Conservation (phyloP, 2,329 filamentous ascomycete species). For the Pseudocercospora vitis region DNA sequence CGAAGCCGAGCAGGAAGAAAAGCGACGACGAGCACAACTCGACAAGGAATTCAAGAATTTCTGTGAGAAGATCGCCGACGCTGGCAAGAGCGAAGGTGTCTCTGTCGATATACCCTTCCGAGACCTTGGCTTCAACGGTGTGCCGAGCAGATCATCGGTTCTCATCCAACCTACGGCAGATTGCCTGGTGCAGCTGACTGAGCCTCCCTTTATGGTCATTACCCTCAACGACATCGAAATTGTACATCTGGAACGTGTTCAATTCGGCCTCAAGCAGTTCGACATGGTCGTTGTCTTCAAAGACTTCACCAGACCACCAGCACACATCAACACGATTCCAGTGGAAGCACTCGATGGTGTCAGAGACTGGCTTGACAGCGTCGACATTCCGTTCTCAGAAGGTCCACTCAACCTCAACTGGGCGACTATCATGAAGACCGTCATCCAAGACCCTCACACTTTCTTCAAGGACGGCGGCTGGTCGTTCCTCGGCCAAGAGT, state of each 20-base stretch:
- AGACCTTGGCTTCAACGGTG: constrained; percentile 94
- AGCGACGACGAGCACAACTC: constrained; percentile 83
- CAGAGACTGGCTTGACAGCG: constrained; percentile 95
- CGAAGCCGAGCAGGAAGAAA: constrained; percentile 95
- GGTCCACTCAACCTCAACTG: constrained; percentile 97
- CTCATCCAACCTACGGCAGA: constrained; percentile 95
- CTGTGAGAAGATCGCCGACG: constrained; percentile 95
- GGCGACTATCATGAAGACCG: constrained; percentile 99
- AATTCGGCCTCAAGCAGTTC: constrained; percentile 97
- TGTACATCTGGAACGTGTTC: constrained; percentile 91
- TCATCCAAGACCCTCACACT: constrained; percentile 85
- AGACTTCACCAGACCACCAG: constrained; percentile 85
- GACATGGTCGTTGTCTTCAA: constrained; percentile 98
- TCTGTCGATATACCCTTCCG: constrained; percentile 96
- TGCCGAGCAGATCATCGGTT: constrained; percentile 92
- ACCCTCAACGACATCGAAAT: constrained; percentile 95
- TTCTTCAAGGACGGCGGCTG: constrained; percentile 97
- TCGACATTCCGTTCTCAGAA: constrained; percentile 91
- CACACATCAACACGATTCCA: constrained; percentile 96
- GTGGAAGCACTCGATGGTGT: constrained; percentile 92
- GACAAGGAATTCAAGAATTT: constrained; percentile 96
- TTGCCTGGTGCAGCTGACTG: constrained; percentile 92
- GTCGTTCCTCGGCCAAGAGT: constrained; percentile 86
- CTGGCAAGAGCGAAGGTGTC: constrained; percentile 83
- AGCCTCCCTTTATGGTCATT: constrained; percentile 94